These are phyloP conservation scores for Globisporangium spinosum DNA, from an alignment of 352 stramenopile species.

Conservation along the genomic window DNA sequence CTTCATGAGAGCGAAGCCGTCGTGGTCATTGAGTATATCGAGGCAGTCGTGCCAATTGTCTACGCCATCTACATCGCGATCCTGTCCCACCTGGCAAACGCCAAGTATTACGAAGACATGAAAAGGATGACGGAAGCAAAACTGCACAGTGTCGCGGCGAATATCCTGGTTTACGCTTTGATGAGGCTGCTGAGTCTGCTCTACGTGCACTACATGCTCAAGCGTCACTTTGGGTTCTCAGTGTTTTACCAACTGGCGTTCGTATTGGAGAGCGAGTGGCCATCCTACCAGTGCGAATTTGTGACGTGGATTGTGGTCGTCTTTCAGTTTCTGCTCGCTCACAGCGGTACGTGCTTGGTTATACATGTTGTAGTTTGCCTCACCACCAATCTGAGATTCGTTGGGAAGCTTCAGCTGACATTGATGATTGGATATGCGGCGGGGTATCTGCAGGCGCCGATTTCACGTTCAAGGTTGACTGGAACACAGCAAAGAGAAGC, in stretches of 20 bases:
- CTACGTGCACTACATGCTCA: constrained; percentile 15
- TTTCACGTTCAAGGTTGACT: no score
- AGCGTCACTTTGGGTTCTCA: constrained; percentile 14
- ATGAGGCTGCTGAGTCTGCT: constrained; percentile 21
- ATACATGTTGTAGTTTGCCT: no score
- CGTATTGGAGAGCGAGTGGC: neutral
- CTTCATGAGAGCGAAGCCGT: constrained; percentile 25
- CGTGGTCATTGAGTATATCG: constrained; percentile 26
- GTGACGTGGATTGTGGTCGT: neutral
- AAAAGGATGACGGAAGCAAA: constrained; percentile 2
- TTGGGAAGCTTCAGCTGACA: no score
- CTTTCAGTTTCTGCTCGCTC: neutral
- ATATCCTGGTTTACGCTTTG: constrained; percentile 21
- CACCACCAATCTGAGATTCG: no score
- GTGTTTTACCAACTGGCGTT: constrained; percentile 28
- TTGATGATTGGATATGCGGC: no score
- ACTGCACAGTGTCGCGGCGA: constrained; percentile 9
- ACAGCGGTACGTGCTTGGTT: neutral
- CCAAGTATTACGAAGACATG: constrained; percentile 15
- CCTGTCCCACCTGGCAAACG: constrained; percentile 18
- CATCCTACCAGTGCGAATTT: neutral
- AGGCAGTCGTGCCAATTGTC: constrained; percentile 25
- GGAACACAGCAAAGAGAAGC: no score
- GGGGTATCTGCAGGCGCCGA: no score
- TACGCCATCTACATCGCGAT: constrained; percentile 23